These are phyloP conservation scores for Blastobotrys muscicola DNA, from an alignment of 805 yeast genomes.

Conservation along the genomic window DNA sequence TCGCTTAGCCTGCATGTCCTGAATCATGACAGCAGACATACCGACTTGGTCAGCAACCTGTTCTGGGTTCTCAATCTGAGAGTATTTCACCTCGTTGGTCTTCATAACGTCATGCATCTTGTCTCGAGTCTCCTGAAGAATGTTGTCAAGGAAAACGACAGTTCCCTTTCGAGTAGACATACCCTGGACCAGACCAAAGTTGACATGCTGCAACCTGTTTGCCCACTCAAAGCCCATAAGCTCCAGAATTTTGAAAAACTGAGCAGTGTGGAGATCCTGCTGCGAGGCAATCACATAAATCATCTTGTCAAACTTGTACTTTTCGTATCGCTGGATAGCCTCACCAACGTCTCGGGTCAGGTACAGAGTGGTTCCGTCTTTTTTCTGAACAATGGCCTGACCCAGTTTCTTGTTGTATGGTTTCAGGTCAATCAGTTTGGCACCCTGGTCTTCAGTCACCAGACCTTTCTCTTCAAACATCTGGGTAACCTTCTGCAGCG, in stretches of 20 bases:
- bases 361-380: slow-evolving; percentile 91
- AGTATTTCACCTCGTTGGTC: slow-evolving; percentile 80
- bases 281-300: slow-evolving; percentile 92
- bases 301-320: slow-evolving; percentile 87
- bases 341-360: slow-evolving; percentile 95
- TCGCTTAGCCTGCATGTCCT: slow-evolving; percentile 97
- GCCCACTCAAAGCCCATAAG: slow-evolving; percentile 91
- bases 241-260: slow-evolving; percentile 87
- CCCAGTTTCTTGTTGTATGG: slow-evolving; percentile 85
- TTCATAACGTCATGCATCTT: slow-evolving; percentile 96
- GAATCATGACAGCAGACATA: slow-evolving; percentile 96
- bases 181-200: slow-evolving; percentile 96
- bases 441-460: slow-evolving; percentile 83
- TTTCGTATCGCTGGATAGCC: slow-evolving; percentile 81
- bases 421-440: slow-evolving; percentile 75
- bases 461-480: slow-evolving; percentile 58
- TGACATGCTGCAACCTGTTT: slow-evolving; percentile 65
- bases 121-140: slow-evolving; percentile 85
- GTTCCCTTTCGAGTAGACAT: slow-evolving; percentile 98
- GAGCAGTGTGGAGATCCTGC: slow-evolving; percentile 91
- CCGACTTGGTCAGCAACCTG: slow-evolving; percentile 92
- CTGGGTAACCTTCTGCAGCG: slow-evolving; percentile 57
- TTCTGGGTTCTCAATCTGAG: slow-evolving; percentile 90
- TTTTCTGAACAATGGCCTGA: slow-evolving; percentile 83
- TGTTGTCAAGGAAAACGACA: slow-evolving; percentile 93